Conservation (phyloP, 2,329 filamentous ascomycete species). For the Cladosporium halotolerans region DNA sequence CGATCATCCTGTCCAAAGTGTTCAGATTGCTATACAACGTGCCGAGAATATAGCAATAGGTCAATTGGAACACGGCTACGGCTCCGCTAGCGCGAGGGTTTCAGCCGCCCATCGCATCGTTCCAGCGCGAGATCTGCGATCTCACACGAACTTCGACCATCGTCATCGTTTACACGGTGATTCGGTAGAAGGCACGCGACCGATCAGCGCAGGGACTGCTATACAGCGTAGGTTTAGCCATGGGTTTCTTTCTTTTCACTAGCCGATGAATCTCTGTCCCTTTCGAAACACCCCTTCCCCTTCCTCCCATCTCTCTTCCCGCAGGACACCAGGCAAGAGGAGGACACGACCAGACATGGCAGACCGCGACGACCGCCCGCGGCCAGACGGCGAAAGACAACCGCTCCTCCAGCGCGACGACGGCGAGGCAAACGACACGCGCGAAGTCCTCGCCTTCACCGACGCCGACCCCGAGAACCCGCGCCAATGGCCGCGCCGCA, state of each 20-base stretch:
- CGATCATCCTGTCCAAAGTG: too few relatives aligned
- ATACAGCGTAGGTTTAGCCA: background rate
- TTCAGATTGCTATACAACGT: too few relatives aligned
- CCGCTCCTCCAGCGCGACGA: slow-evolving; percentile 35
- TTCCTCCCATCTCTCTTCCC: background rate
- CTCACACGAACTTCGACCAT: background rate
- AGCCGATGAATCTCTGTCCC: slow-evolving; percentile 1
- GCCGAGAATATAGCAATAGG: too few relatives aligned
- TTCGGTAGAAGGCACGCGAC: background rate
- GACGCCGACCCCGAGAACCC: slow-evolving; percentile 40
- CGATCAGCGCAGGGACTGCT: background rate
- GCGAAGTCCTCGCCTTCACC: slow-evolving; percentile 27
- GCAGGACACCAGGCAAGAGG: background rate
- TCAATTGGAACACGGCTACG: too few relatives aligned
- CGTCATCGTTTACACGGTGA: background rate
- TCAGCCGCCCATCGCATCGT: background rate
- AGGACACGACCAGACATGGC: background rate
- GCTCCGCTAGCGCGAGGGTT: too few relatives aligned
- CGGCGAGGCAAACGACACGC: slow-evolving; percentile 29
- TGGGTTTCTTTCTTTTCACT: background rate
- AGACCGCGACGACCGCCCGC: background rate
- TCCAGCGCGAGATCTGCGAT: background rate
- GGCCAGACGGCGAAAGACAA: slow-evolving; percentile 28
- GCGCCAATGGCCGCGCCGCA: slow-evolving; percentile 38
- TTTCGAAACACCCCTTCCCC: slow-evolving; percentile 1